Conservation (phyloP, 208 protist species). For the Phytomonas sp. region DNA sequence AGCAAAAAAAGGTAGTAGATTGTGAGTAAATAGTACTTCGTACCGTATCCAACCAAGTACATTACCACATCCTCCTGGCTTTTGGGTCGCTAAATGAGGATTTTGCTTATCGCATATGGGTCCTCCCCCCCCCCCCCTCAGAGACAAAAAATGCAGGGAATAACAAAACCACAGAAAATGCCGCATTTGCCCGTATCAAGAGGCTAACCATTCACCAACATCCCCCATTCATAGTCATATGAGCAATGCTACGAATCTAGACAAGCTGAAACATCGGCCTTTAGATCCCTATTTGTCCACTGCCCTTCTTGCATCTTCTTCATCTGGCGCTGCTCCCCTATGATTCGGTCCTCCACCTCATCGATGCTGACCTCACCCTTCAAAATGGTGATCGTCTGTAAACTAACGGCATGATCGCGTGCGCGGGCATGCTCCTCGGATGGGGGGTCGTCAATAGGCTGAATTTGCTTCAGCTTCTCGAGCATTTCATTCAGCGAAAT, state of each 20-base stretch:
- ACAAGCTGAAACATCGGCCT: not conserved
- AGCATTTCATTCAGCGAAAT: constrained; percentile 80
- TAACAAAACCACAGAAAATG: not conserved
- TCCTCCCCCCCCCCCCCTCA: not conserved
- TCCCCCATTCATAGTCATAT: not conserved
- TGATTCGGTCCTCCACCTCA: constrained; percentile 24
- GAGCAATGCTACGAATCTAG: not conserved
- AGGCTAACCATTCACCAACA: not conserved
- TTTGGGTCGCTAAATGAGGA: not conserved
- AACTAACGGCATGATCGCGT: constrained; percentile 29
- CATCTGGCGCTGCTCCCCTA: constrained; percentile 20
- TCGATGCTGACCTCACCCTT: constrained; percentile 50
- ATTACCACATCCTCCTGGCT: not conserved
- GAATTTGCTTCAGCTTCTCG: constrained; percentile 22
- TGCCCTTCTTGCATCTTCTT: constrained; percentile 17
- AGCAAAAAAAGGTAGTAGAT: not conserved
- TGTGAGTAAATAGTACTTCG: not conserved
- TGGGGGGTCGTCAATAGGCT: constrained; percentile 65
- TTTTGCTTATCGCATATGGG: not conserved
- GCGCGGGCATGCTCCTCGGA: constrained; percentile 53
- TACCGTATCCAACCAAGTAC: not conserved
- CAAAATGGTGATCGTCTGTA: constrained; percentile 75
- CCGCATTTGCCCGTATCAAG: not conserved
- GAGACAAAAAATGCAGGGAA: not conserved
- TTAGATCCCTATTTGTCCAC: not conserved